Percentiles rank a stretch among this genome's conserved stretches.
Conservation (phyloP, 495 filamentous ascomycete genomes). For the Pyrenopolyporus hunteri region DNA sequence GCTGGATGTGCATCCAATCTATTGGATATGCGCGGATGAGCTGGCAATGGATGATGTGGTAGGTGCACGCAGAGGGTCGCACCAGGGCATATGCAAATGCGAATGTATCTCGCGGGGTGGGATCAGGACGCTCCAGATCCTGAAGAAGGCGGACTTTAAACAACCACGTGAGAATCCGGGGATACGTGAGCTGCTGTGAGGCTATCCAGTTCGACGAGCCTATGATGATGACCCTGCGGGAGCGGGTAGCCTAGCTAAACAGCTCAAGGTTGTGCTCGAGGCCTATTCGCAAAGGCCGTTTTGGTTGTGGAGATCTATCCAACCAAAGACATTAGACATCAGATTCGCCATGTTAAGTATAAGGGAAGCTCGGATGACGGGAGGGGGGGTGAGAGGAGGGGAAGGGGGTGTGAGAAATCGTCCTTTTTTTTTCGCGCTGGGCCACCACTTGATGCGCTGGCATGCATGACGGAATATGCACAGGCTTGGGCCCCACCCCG, state of each 20-base stretch:
- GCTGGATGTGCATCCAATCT: conserved; percentile 60
- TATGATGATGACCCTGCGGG: conserved; percentile 34
- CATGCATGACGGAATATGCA: conserved; percentile 66
- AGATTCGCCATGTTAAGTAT: conserved; percentile 50
- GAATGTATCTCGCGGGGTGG: conserved; percentile 60
- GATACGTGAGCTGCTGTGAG: conserved; percentile 41
- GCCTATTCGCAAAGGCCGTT: conserved; percentile 38
- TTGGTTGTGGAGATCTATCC: conserved; percentile 49
- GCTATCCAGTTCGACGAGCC: conserved; percentile 36
- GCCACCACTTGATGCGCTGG: conserved; percentile 61
- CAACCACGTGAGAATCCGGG: conserved; percentile 54
- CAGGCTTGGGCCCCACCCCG: conserved; percentile 56
- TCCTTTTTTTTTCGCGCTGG: conserved; percentile 52
- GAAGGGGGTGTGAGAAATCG: conserved; percentile 47
- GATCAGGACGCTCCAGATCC: conserved; percentile 53
- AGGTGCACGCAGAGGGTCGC: conserved; percentile 59
- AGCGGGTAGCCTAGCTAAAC: conserved; percentile 45
- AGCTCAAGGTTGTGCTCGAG: conserved; percentile 46
- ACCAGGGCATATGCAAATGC: conserved; percentile 65
- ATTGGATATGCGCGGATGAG: conserved; percentile 64
- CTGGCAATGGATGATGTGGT: conserved; percentile 60
- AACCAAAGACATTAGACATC: conserved; percentile 57
- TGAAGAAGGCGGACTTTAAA: conserved; percentile 43
- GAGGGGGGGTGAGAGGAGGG: conserved; percentile 43
- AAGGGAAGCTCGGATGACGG: conserved; percentile 47